These are phyloP conservation scores for Globisporangium paddicum DNA, from an alignment of 352 stramenopile species.

Conservation along the genomic window DNA sequence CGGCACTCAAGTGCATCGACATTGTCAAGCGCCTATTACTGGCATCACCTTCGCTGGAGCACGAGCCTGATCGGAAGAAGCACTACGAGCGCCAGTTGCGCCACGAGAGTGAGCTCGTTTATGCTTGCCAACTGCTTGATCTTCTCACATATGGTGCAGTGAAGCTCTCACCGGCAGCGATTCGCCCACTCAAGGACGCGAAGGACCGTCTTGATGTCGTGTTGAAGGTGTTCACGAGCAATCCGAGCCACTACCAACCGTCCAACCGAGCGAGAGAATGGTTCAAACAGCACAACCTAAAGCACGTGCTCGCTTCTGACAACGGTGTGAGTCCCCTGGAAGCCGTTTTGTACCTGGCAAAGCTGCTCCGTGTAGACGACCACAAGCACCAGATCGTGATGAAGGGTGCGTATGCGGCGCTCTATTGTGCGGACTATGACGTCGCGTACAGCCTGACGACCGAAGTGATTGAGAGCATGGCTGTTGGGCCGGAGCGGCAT, in stretches of 20 bases:
- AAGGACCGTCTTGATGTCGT: slow-evolving; percentile 36
- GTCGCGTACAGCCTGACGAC: slow-evolving; percentile 44
- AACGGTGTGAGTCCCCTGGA: slow-evolving; percentile 20
- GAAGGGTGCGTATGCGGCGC: slow-evolving; percentile 58
- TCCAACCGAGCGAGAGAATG: slow-evolving; percentile 38
- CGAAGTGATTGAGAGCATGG: slow-evolving; percentile 26
- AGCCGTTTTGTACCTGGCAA: slow-evolving; percentile 45
- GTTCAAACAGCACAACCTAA: slow-evolving; percentile 23
- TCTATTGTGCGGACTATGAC: slow-evolving; percentile 68
- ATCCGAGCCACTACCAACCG: slow-evolving; percentile 61
- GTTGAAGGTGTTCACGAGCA: slow-evolving; percentile 47
- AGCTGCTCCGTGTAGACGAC: slow-evolving; percentile 38
- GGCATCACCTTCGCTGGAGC: slow-evolving; percentile 24
- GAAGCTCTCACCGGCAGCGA: slow-evolving; percentile 26
- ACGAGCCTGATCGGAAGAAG: slow-evolving; percentile 19
- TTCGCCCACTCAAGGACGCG: slow-evolving; percentile 20
- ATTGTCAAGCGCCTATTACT: slow-evolving; percentile 37
- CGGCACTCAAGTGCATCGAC: slow-evolving; percentile 25
- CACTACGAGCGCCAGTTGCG: slow-evolving; percentile 23
- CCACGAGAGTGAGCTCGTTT: slow-evolving; percentile 26
- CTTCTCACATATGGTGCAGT: slow-evolving; percentile 52
- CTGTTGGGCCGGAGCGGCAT: background rate
- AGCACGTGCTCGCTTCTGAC: slow-evolving; percentile 2
- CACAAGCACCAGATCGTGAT: slow-evolving; percentile 43
- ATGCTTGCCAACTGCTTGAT: slow-evolving; percentile 49